These are phyloP conservation scores for Cercospora beticola DNA, from an alignment of 2,329 filamentous ascomycete species.

Conservation along the genomic window DNA sequence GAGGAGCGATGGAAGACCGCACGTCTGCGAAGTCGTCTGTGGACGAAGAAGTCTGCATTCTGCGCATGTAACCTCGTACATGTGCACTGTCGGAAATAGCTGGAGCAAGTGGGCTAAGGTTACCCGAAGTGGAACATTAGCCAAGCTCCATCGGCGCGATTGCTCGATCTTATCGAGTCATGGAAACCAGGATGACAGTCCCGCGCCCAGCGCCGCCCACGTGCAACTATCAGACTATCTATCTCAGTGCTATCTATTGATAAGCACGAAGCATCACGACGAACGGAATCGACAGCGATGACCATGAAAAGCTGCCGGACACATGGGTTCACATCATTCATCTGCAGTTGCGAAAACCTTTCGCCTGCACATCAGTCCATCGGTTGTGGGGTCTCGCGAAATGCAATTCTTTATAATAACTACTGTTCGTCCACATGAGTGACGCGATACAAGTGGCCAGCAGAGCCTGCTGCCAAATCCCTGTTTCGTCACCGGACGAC, in stretches of 20 bases:
- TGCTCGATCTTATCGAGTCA: conserved; percentile 21
- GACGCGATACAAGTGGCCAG: neutral
- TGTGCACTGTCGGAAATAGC: neutral
- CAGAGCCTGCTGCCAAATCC: neutral
- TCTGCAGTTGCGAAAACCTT: conserved; percentile 12
- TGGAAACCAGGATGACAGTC: conserved; percentile 5
- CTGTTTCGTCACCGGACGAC: neutral
- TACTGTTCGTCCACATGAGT: conserved; percentile 2
- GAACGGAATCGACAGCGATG: conserved; percentile 8
- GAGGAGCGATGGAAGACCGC: no score
- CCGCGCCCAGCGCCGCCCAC: neutral
- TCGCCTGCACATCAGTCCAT: conserved; percentile 10
- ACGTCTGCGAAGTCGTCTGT: neutral
- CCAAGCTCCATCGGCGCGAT: conserved; percentile 1
- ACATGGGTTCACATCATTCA: conserved; percentile 11
- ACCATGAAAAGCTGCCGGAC: conserved; percentile 4
- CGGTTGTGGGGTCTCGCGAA: neutral
- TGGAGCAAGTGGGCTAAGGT: neutral
- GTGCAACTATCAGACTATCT: conserved; percentile 12
- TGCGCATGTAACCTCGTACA: neutral
- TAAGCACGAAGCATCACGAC: conserved; percentile 7
- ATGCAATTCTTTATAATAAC: conserved; percentile 13
- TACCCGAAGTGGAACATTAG: neutral
- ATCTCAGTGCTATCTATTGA: conserved; percentile 6
- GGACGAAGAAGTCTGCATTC: neutral